Evolutionary conservation across 768 basidiomycete genomes (phyloP).

Genomic region (Amanita molliuscula): DNA sequence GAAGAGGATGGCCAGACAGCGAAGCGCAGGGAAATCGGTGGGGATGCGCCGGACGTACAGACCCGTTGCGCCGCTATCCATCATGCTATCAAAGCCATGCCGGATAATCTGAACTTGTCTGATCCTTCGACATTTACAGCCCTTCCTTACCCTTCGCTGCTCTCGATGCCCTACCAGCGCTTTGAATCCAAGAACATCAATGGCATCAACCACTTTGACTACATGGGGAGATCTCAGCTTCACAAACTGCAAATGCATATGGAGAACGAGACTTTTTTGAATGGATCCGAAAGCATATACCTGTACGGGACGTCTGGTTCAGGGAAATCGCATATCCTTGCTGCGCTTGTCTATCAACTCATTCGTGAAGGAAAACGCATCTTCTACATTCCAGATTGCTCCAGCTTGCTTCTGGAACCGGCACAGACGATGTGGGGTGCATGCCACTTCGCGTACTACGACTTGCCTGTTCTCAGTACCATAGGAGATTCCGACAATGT

Average conservation of each 20-base stretch:
- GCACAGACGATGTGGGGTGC: conserved; percentile 6
- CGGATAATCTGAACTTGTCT: conserved; percentile 8
- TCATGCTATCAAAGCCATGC: conserved; percentile 9
- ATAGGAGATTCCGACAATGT: conserved; percentile 5
- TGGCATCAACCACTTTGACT: conserved; percentile 7
- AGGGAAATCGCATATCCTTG: conserved; percentile 12
- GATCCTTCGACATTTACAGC: conserved; percentile 9
- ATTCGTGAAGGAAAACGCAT: conserved; percentile 9
- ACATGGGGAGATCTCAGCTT: conserved; percentile 10
- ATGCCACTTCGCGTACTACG: conserved; percentile 7
- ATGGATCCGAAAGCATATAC: conserved; percentile 5
- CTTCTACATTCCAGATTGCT: conserved; percentile 10
- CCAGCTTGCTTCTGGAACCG: conserved; percentile 3
- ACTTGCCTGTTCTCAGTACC: conserved; percentile 5
- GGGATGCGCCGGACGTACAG: conserved; percentile 2
- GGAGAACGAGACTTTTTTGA: conserved; percentile 4
- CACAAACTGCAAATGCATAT: conserved; percentile 4
- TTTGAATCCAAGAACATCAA: conserved; percentile 6
- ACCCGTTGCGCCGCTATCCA: conserved; percentile 8
- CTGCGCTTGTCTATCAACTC: conserved; percentile 9
- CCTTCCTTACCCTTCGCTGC: conserved; percentile 10
- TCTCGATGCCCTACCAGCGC: conserved; percentile 6
- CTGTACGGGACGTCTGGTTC: conserved; percentile 9
- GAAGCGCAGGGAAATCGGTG: conserved; percentile 4
- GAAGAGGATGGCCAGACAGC: conserved; percentile 7